These are phyloP conservation scores for Danielozyma ontarioensis DNA, from an alignment of 805 yeast genomes.

Conservation along the genomic window DNA sequence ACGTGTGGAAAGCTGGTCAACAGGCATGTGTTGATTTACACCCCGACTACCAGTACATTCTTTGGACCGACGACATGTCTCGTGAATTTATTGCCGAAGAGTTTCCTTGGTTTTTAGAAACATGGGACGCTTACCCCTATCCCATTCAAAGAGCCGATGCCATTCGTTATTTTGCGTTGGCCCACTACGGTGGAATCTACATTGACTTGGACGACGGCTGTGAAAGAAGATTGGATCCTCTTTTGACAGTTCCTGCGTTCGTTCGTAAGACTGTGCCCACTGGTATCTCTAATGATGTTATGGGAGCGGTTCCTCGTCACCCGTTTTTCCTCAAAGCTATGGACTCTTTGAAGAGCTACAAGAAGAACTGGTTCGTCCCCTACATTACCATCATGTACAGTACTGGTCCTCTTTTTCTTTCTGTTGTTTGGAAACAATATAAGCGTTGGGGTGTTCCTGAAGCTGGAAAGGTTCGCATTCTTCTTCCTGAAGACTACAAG, in stretches of 20 bases:
- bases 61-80: slow-evolving; percentile 89
- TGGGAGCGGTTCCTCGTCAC: slow-evolving; percentile 85
- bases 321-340: slow-evolving; percentile 75
- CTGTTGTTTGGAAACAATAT: slow-evolving; percentile 84
- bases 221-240: slow-evolving; percentile 69
- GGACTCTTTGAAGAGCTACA: slow-evolving; percentile 56
- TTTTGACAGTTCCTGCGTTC: slow-evolving; percentile 77
- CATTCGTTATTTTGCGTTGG: slow-evolving; percentile 77
- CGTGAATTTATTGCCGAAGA: slow-evolving; percentile 71
- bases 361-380: slow-evolving; percentile 73
- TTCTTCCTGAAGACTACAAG: slow-evolving; percentile 72
- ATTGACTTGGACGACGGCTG: slow-evolving; percentile 91
- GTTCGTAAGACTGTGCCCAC: slow-evolving; percentile 85
- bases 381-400: slow-evolving; percentile 89
- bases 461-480: slow-evolving; percentile 59
- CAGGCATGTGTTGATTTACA: slow-evolving; percentile 70
- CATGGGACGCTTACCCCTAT: slow-evolving; percentile 72
- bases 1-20: slow-evolving; percentile 75
- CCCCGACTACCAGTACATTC: slow-evolving; percentile 80
- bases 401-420: slow-evolving; percentile 85
- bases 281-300: slow-evolving; percentile 87
- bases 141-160: slow-evolving; percentile 91
- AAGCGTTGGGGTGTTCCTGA: slow-evolving; percentile 74
- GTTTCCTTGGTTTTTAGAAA: slow-evolving; percentile 80
- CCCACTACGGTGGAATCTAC: slow-evolving; percentile 85